phyloP scores from a whole-genome alignment of 345 rosid genomes.

The Eucalyptus microcorys region DNA sequence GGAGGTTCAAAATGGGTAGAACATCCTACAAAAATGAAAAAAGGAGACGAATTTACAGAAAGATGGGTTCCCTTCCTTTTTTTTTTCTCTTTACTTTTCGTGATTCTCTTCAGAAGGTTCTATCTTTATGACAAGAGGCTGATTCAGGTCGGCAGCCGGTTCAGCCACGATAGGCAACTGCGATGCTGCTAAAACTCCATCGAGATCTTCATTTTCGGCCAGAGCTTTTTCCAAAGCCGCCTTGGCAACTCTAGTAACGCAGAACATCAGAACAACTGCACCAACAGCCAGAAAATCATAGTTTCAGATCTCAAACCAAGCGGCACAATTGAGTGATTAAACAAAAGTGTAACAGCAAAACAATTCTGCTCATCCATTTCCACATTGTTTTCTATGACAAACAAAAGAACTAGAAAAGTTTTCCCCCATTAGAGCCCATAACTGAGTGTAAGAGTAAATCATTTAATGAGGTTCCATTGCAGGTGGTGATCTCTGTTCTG shows the following conservation, averaged over 20 bases:
- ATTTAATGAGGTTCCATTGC: background rate
- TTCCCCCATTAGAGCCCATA: background rate
- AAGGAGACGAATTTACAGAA: constrained; percentile 22
- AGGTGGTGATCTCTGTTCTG: background rate
- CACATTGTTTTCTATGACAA: background rate
- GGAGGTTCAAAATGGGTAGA: background rate
- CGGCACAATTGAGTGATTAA: background rate
- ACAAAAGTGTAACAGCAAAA: background rate
- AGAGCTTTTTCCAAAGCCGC: constrained; percentile 79
- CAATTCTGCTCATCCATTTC: background rate
- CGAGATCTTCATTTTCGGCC: constrained; percentile 72
- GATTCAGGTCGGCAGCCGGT: constrained; percentile 27
- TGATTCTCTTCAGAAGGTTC: constrained; percentile 25
- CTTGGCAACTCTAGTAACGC: constrained; percentile 76
- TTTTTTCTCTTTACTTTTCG: constrained; percentile 4
- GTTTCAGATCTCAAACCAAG: background rate
- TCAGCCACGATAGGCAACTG: constrained; percentile 32
- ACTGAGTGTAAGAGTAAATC: background rate
- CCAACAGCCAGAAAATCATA: background rate
- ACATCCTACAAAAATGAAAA: background rate
- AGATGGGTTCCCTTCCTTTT: background rate
- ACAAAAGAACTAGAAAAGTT: background rate
- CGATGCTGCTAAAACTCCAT: constrained; percentile 15
- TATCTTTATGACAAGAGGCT: constrained; percentile 76
- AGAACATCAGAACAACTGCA: constrained; percentile 70